Conservation (phyloP, 1,284 basidiomycete species). For the Ceratobasidium theobromae region DNA sequence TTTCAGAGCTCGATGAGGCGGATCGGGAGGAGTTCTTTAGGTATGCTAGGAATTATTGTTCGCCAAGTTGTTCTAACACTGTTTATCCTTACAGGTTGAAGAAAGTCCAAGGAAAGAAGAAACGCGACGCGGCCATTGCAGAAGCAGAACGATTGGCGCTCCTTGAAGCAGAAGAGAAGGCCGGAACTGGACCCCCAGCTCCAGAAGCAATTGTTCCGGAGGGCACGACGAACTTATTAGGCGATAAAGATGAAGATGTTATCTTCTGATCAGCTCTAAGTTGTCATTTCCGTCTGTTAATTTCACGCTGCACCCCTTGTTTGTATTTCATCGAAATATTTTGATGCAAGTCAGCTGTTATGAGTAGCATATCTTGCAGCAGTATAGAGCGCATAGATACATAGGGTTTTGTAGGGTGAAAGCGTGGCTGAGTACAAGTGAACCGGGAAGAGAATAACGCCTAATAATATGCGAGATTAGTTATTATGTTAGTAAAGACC, state of each 20-base stretch:
- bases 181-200: slow-evolving; percentile 36
- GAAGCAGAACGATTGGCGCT: slow-evolving; percentile 44
- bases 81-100: slow-evolving; percentile 61
- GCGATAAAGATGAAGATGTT: slow-evolving; percentile 86
- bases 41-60: slow-evolving; percentile 45
- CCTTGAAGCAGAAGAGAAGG: slow-evolving; percentile 38
- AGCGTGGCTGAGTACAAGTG: slow-evolving; percentile 40
- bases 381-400: slow-evolving; percentile 37
- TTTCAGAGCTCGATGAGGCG: slow-evolving; percentile 95
- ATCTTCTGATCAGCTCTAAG: slow-evolving; percentile 64
- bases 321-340: slow-evolving; percentile 27
- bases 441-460: slow-evolving; percentile 33
- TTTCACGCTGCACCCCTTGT: neutral
- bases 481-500: neutral
- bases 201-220: slow-evolving; percentile 35
- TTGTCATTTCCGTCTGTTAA: neutral
- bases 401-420: slow-evolving; percentile 57
- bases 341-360: slow-evolving; percentile 22
- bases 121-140: slow-evolving; percentile 67
- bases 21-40: slow-evolving; percentile 98
- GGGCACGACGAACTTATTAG: slow-evolving; percentile 60
- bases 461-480: slow-evolving; percentile 27
- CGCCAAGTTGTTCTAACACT: neutral
- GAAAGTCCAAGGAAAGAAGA: slow-evolving; percentile 98
- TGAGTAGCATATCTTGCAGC: slow-evolving; percentile 19